Conservation (phyloP, 1,284 basidiomycete species). For the Ganoderma multipileum region DNA sequence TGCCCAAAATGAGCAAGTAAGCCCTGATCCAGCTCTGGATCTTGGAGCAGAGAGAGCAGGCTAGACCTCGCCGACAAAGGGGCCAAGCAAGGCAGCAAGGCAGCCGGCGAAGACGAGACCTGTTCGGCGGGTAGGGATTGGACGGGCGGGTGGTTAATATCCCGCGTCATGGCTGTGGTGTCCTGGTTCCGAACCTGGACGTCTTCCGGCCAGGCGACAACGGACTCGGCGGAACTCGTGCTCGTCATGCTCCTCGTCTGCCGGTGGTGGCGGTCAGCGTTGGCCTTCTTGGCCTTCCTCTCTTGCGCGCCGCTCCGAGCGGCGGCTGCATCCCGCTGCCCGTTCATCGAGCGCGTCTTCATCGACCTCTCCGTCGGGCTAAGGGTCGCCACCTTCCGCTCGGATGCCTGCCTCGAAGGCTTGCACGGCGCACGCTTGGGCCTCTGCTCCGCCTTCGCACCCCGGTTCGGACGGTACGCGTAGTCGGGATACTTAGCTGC, state of each 20-base stretch:
- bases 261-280: neutral
- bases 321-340: neutral
- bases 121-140: neutral
- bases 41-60: too few species aligned
- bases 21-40: neutral
- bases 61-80: too few species aligned
- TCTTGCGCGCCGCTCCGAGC: neutral
- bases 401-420: neutral
- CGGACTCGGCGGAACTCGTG: neutral
- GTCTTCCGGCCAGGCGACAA: neutral
- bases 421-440: neutral
- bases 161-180: neutral
- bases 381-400: neutral
- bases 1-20: neutral
- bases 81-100: too few species aligned
- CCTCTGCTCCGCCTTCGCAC: neutral
- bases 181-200: neutral
- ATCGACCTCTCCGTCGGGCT: neutral
- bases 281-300: neutral
- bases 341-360: neutral
- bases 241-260: neutral
- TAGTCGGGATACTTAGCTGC: constrained; percentile 3
- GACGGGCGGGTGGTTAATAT: neutral
- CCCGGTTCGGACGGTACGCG: constrained; percentile 4
- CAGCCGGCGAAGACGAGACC: too few species aligned